Base-by-base conservation (phyloP, 176 grass and related monocot species). In the Musa acuminata region DNA sequence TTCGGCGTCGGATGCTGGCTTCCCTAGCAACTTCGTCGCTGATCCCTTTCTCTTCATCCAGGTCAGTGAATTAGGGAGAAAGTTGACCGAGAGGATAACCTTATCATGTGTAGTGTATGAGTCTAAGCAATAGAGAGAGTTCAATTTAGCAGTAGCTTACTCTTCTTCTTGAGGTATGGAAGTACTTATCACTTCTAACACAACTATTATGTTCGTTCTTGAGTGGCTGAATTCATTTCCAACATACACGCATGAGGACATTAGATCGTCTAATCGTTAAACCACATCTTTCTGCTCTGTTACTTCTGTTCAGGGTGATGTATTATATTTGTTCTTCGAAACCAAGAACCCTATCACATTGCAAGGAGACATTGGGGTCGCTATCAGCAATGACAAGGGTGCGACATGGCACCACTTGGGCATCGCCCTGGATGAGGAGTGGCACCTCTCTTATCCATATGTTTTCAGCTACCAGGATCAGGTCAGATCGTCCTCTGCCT, bases 401-500 rank as follows among this genome's bases (percentile, higher is more conserved):
- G 82, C 78, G 51, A 89, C 90, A 70, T 98, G 94, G 94, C 80
- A 82, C 13, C 90, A 85, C 51, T 14, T 98, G 58, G 90, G 94
- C 19, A 80, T 93, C 9, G 88, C 82, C 26, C 85, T 98, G 70
- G 90, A 93, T 84, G 94, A 98, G 76, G 78, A 85, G 23, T 98
- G 94, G 88, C 94, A 98, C 77, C 90, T 98, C 82, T 98, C 94
- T 1, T 93, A 89, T 75, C 94, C 94, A 58, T 91, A 87, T 14
- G 80, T 98, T 49, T 93, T 98, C 64, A 80, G 72, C 64, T 82
- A 91, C 58, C 53, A 89, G 75, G 82, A 79, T 27, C 74, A 87
- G 79, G 94, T 93, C 80, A 52, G 69, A 80, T 73, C 13, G 35
- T 43, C 35, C 35, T 43, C 35, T 43, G 12, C 17, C 16, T 13